A percentile compares a stretch with the other conserved stretches of the same genome.
phyloP scores from a whole-genome alignment of 1,284 basidiomycete genomes.

The Malassezia arunalokei region DNA sequence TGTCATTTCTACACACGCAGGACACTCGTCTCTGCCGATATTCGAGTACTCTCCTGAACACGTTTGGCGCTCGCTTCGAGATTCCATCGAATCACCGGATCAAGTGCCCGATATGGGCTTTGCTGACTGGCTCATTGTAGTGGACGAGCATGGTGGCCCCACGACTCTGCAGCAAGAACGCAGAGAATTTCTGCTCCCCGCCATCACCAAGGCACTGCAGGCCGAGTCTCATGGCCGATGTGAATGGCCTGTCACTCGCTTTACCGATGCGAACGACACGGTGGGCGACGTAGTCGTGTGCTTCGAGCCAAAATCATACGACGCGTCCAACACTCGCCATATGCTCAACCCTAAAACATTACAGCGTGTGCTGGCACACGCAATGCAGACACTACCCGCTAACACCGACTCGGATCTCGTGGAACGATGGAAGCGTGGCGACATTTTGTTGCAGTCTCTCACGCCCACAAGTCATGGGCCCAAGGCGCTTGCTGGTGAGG shows the following conservation, averaged over 20 bases:
- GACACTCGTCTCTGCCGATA: slow-evolving; percentile 4
- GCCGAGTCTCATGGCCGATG: neutral
- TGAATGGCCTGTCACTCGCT: neutral
- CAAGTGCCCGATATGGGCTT: neutral
- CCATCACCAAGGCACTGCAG: neutral
- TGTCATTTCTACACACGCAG: neutral
- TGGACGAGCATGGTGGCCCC: neutral
- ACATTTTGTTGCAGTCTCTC: slow-evolving; percentile 6
- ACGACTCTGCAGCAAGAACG: slow-evolving; percentile 1
- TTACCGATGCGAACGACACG: slow-evolving; percentile 6
- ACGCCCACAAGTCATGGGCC: slow-evolving; percentile 1
- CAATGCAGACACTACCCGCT: neutral
- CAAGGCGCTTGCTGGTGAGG: neutral
- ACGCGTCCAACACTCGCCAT: neutral
- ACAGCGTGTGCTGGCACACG: neutral
- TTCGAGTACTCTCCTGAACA: neutral
- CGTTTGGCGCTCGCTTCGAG: slow-evolving; percentile 1
- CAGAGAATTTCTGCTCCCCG: neutral
- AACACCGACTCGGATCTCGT: neutral
- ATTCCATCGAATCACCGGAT: neutral
- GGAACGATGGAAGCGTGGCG: slow-evolving; percentile 2
- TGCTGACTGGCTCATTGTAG: slow-evolving; percentile 13
- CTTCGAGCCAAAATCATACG: neutral
- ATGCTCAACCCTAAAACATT: neutral
- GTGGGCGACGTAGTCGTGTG: slow-evolving; percentile 9